phyloP scores from a whole-genome alignment of 2,329 filamentous ascomycete genomes.

The Sphaerulina populicola region DNA sequence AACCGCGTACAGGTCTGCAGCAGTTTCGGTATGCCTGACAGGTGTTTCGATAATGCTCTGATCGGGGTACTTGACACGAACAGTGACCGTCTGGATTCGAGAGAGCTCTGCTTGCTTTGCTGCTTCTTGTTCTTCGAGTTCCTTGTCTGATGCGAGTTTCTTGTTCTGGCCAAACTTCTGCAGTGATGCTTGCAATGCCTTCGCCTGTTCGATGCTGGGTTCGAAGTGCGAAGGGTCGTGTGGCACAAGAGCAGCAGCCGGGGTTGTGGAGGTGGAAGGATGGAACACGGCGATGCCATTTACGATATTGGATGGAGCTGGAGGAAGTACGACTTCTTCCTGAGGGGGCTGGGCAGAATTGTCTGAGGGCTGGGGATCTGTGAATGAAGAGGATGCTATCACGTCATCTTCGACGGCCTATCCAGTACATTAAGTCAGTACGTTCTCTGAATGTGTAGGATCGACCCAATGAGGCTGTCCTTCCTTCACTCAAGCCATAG shows the following conservation, averaged over 20 bases:
- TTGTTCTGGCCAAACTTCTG: conserved; percentile 58
- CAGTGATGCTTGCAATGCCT: conserved; percentile 63
- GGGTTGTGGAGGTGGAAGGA: conserved; percentile 65
- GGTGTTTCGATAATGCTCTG: conserved; percentile 66
- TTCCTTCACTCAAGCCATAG: too few relatives aligned
- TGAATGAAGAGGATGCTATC: conserved; percentile 27
- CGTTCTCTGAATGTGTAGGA: too few relatives aligned
- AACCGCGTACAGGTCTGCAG: conserved; percentile 62
- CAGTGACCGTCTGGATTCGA: conserved; percentile 57
- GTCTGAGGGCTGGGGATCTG: conserved; percentile 8
- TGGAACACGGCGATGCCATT: conserved; percentile 53
- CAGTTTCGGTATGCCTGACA: conserved; percentile 62
- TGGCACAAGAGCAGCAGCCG: conserved; percentile 59
- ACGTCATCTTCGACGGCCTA: conserved; percentile 21
- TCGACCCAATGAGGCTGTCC: too few relatives aligned
- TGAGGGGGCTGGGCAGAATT: neutral
- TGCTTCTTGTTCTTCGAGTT: conserved; percentile 62
- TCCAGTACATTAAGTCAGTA: too few relatives aligned
- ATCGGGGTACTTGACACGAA: conserved; percentile 84
- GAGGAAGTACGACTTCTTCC: neutral
- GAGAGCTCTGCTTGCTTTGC: conserved; percentile 59
- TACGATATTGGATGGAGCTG: conserved; percentile 16
- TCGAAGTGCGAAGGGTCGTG: conserved; percentile 68
- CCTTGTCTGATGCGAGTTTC: conserved; percentile 72
- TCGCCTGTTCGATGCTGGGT: conserved; percentile 67